phyloP scores from a whole-genome alignment of 768 basidiomycete species.

The Fomitopsis serialis region DNA sequence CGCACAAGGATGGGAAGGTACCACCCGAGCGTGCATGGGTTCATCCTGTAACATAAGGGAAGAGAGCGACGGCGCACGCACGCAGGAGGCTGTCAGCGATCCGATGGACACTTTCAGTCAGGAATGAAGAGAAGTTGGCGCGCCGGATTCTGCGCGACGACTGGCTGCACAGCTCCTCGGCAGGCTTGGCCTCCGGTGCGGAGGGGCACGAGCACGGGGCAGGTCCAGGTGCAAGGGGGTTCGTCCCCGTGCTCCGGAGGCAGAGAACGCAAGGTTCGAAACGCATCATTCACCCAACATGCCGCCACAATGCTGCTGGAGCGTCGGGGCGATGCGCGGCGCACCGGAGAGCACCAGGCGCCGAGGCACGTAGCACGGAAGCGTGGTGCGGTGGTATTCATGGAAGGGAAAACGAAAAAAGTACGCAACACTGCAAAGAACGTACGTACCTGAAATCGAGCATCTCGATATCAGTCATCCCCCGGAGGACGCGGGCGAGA shows the following conservation, averaged over 20 bases:
- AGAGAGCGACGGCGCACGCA: background rate
- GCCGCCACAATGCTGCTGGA: background rate
- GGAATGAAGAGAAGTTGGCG: background rate
- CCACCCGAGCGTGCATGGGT: slow-evolving; percentile 94
- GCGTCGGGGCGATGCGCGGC: background rate
- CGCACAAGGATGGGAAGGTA: slow-evolving; percentile 84
- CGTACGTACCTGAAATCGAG: slow-evolving; percentile 75
- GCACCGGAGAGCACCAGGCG: background rate
- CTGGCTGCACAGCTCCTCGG: too few relatives aligned
- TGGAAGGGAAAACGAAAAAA: background rate
- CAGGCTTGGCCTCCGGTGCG: too few relatives aligned
- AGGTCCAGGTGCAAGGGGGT: too few relatives aligned
- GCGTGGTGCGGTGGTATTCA: background rate
- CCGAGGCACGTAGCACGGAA: background rate
- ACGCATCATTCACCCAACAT: too few relatives aligned
- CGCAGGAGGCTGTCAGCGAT: background rate
- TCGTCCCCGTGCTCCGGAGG: too few relatives aligned
- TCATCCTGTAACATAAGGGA: slow-evolving; percentile 55
- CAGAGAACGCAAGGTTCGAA: too few relatives aligned
- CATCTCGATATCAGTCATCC: slow-evolving; percentile 80
- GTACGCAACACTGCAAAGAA: background rate
- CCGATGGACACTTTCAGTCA: slow-evolving; percentile 5
- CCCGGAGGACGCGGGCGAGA: slow-evolving; percentile 64
- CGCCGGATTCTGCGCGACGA: too few relatives aligned
- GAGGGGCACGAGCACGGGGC: too few relatives aligned